These are phyloP conservation scores for Balakata baccata DNA, from an alignment of 345 rosid species.

Conservation along the genomic window DNA sequence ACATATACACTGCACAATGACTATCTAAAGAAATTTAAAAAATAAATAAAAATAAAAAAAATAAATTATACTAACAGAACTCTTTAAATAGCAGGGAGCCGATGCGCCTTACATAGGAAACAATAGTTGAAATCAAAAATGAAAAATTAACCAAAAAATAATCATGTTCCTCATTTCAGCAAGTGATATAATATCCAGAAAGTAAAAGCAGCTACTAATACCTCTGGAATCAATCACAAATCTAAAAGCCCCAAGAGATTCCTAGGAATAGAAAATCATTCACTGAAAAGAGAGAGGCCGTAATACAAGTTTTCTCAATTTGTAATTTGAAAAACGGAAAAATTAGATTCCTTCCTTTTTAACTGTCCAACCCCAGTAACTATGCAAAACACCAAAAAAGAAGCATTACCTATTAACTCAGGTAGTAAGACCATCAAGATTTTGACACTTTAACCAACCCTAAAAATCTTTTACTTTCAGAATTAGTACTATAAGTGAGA, in stretches of 20 bases:
- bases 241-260: not conserved
- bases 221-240: slow-evolving; percentile 15
- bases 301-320: slow-evolving; percentile 18
- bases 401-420: slow-evolving; percentile 17
- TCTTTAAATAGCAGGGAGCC: slow-evolving; percentile 3
- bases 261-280: not conserved
- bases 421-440: too few relatives aligned
- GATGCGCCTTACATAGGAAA: not conserved
- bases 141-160: not conserved
- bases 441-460: slow-evolving; percentile 37
- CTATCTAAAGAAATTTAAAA: not conserved
- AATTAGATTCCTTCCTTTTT: not conserved
- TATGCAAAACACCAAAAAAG: slow-evolving; percentile 20
- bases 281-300: not conserved
- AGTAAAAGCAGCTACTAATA: slow-evolving; percentile 16
- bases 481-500: slow-evolving; percentile 3
- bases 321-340: not conserved
- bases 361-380: slow-evolving; percentile 13
- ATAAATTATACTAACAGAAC: not conserved
- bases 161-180: slow-evolving; percentile 2
- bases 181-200: not conserved
- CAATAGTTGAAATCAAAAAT: not conserved
- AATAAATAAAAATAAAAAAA: too few relatives aligned
- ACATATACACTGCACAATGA: not conserved
- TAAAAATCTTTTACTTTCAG: slow-evolving; percentile 14